phyloP scores from a whole-genome alignment of 1,139 yeast genomes.

The Tardiomyces digboiensis region DNA sequence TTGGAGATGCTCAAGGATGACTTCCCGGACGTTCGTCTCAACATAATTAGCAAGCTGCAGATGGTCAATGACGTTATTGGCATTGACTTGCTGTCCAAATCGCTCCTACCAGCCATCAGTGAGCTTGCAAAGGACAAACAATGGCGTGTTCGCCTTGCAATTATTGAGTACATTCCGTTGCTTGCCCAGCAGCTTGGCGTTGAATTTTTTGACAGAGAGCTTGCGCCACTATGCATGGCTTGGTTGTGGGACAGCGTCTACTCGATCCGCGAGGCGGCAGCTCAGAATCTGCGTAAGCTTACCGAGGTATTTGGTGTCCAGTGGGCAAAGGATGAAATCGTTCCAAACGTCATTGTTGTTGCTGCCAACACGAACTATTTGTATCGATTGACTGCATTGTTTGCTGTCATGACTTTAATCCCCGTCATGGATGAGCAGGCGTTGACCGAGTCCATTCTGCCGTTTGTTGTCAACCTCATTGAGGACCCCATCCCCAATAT shows the following conservation, averaged over 20 bases:
- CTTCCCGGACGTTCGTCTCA: constrained; percentile 91
- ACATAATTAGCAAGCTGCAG: constrained; percentile 86
- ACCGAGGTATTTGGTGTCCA: constrained; percentile 84
- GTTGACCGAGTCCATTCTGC: constrained; percentile 58
- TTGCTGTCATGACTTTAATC: constrained; percentile 73
- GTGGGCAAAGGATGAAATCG: constrained; percentile 86
- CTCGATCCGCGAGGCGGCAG: constrained; percentile 96
- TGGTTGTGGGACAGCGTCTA: constrained; percentile 99
- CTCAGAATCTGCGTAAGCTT: constrained; percentile 66
- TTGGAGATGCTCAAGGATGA: constrained; percentile 94
- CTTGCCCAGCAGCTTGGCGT: constrained; percentile 95
- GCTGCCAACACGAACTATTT: constrained; percentile 60
- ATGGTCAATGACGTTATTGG: constrained; percentile 94
- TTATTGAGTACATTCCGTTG: constrained; percentile 92
- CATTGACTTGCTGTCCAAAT: constrained; percentile 75
- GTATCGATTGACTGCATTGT: constrained; percentile 83
- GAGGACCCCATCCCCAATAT: constrained; percentile 89
- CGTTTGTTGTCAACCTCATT: constrained; percentile 64
- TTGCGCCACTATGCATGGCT: constrained; percentile 83
- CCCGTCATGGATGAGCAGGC: constrained; percentile 42
- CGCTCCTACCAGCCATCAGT: constrained; percentile 89
- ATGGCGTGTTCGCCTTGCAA: constrained; percentile 97
- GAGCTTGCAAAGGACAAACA: constrained; percentile 94
- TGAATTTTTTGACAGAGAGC: constrained; percentile 83
- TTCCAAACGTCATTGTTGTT: constrained; percentile 55